Percentiles rank a stretch among this genome's conserved stretches.
Evolutionary conservation across 2,329 filamentous ascomycete species (phyloP).

Genomic region (Aspergillus pseudotamarii): DNA sequence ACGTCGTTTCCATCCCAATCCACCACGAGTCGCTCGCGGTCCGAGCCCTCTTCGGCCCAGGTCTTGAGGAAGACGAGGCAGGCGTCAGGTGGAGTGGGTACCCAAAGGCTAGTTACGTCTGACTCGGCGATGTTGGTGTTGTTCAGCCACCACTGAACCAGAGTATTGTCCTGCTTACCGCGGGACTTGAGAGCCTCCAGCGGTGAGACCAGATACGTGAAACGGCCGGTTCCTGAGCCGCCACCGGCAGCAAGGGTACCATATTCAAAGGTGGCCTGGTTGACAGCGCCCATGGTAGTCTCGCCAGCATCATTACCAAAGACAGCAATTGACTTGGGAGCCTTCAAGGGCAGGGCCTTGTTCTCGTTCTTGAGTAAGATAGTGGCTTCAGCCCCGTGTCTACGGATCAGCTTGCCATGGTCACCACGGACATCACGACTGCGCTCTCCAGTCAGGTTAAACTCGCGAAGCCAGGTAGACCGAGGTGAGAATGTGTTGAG

Average conservation of each 20-base stretch:
- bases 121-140: conserved; percentile 16
- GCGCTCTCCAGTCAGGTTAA: conserved; percentile 12
- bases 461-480: conserved; percentile 33
- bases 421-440: conserved; percentile 66
- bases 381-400: conserved; percentile 40
- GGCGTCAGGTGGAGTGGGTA: conserved; percentile 38
- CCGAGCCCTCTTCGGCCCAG: conserved; percentile 78
- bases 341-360: conserved; percentile 52
- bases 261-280: neutral
- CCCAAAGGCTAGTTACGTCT: conserved; percentile 29
- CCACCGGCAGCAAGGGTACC: conserved; percentile 16
- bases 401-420: conserved; percentile 70
- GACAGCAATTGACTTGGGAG: conserved; percentile 49
- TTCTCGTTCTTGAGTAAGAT: conserved; percentile 29
- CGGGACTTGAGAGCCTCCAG: conserved; percentile 3
- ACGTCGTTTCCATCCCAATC: conserved; percentile 80
- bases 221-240: neutral
- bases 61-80: conserved; percentile 84
- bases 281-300: conserved; percentile 14
- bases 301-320: conserved; percentile 54
- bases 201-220: neutral
- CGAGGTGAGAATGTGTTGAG: conserved; percentile 36
- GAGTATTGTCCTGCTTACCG: neutral
- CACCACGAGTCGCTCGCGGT: conserved; percentile 61
- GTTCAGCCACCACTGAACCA: conserved; percentile 27